phyloP scores from a whole-genome alignment of 2,329 filamentous ascomycete genomes.

The Fusarium pseudograminearum region DNA sequence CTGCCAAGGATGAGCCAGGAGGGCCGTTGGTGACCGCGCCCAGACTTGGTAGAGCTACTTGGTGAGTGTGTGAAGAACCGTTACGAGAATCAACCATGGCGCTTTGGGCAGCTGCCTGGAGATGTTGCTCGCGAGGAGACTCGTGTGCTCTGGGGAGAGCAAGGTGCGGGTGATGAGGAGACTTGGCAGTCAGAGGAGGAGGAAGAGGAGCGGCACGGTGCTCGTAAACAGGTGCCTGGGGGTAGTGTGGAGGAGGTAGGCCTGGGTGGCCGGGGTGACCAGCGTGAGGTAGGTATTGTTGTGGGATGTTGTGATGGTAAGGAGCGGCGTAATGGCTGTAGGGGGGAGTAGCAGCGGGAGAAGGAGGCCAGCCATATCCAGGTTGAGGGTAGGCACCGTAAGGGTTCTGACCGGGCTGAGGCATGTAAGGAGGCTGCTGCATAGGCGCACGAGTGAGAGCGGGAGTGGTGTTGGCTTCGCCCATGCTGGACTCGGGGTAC shows the following conservation, averaged over 20 bases:
- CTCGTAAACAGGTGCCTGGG: slow-evolving; percentile 50
- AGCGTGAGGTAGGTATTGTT: slow-evolving; percentile 47
- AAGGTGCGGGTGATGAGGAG: slow-evolving; percentile 50
- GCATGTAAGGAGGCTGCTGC: slow-evolving; percentile 58
- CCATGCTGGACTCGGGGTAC: slow-evolving; percentile 95
- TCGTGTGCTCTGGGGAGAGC: slow-evolving; percentile 54
- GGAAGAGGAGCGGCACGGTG: slow-evolving; percentile 55
- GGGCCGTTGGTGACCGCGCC: slow-evolving; percentile 50
- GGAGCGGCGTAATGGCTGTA: slow-evolving; percentile 61
- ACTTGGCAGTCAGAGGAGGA: slow-evolving; percentile 53
- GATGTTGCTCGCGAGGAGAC: slow-evolving; percentile 59
- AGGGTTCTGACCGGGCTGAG: slow-evolving; percentile 51
- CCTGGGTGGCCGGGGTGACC: slow-evolving; percentile 49
- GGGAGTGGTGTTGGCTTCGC: slow-evolving; percentile 83
- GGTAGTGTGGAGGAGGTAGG: slow-evolving; percentile 46
- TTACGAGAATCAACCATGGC: slow-evolving; percentile 48
- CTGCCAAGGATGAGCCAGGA: slow-evolving; percentile 44
- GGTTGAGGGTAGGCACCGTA: slow-evolving; percentile 58
- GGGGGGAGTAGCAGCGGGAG: slow-evolving; percentile 66
- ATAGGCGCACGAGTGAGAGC: slow-evolving; percentile 82
- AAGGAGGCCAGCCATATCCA: slow-evolving; percentile 67
- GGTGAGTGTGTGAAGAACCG: slow-evolving; percentile 53
- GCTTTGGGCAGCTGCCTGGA: slow-evolving; percentile 59
- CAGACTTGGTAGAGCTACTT: slow-evolving; percentile 60
- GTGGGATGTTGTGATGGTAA: slow-evolving; percentile 51